Evolutionary conservation across 345 rosid species (phyloP).

Genomic region (Populus simonii): DNA sequence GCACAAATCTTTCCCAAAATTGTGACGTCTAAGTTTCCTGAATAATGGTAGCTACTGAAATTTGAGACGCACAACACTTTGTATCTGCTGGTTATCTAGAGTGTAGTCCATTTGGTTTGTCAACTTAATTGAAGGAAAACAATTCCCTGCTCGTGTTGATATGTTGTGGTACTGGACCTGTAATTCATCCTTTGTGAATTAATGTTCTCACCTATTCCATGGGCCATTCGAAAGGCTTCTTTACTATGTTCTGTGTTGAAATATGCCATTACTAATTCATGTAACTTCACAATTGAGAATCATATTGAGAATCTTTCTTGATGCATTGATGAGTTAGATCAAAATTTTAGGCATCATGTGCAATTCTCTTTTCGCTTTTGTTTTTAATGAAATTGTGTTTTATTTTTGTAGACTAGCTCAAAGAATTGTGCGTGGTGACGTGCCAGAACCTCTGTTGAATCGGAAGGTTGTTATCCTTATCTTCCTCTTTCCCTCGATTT

Average conservation of each 20-base stretch:
- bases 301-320: too few relatives aligned
- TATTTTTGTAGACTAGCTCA: slow-evolving; percentile 65
- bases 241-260: neutral
- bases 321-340: neutral
- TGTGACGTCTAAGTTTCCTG: too few relatives aligned
- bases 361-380: neutral
- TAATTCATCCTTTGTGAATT: neutral
- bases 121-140: too few relatives aligned
- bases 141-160: neutral
- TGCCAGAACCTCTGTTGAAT: slow-evolving; percentile 75
- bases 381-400: neutral
- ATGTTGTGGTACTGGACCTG: neutral
- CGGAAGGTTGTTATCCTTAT: slow-evolving; percentile 44
- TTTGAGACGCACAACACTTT: too few relatives aligned
- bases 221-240: neutral
- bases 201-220: neutral
- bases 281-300: neutral
- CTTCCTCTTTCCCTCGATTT: neutral
- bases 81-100: too few relatives aligned
- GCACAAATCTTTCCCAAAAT: too few relatives aligned
- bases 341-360: neutral
- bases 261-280: neutral
- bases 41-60: too few relatives aligned
- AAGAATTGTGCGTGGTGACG: slow-evolving; percentile 82
- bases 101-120: too few relatives aligned